Base-by-base conservation (phyloP, 768 basidiomycete species). In the Daedalea quercina region DNA sequence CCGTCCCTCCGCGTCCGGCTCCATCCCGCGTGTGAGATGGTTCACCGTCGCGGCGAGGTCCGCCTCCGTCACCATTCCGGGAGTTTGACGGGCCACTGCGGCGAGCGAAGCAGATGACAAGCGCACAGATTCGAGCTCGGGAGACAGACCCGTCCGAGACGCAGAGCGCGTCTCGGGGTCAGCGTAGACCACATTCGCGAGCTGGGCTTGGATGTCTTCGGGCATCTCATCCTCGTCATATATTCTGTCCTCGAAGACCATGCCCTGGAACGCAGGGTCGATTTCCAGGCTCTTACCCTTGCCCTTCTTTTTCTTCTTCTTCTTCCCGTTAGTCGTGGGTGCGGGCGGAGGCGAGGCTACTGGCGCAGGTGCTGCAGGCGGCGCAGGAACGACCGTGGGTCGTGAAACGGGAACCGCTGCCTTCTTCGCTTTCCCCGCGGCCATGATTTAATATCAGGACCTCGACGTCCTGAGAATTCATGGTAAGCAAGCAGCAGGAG, bases 1-100 rank as follows among this genome's bases (percentile, higher is more conserved):
- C 44, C 53, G 64, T 35, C 47, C 71, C 59, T 46, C 61, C 65
- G 69, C 58, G 59, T 63, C 60, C 11, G 66, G 67, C 66, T 76
- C 72, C 63, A 80, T 78, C 65, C 75, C 76, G 62, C 77, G 73
- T 59, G 81, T 81, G 37, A 85, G 67, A 62, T 87, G 83, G 63
- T 79, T 76, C 40, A 79, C 81, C 31, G 80, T 79, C 44, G 76
- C 76, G 40, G 82, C 65, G 31, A 85, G 70, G 64, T 85, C 84
- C 33, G 76, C 78, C 55, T 82, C 82, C 13, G 81, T 69, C 46
- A 70, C 64, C 15, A 69, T 65, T 19, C 69, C 66, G 17, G 69
- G 55, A 44, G 28, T 46, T 12, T 24, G 41, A 28, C 67, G 62
- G 43, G 70, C 53, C 22, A 66, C 61, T 1, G 66, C 56, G 24